Percentiles rank a stretch among this genome's conserved stretches.
Evolutionary conservation across 257 asterid species (phyloP).

Genomic region (Euphrasia confusa): DNA sequence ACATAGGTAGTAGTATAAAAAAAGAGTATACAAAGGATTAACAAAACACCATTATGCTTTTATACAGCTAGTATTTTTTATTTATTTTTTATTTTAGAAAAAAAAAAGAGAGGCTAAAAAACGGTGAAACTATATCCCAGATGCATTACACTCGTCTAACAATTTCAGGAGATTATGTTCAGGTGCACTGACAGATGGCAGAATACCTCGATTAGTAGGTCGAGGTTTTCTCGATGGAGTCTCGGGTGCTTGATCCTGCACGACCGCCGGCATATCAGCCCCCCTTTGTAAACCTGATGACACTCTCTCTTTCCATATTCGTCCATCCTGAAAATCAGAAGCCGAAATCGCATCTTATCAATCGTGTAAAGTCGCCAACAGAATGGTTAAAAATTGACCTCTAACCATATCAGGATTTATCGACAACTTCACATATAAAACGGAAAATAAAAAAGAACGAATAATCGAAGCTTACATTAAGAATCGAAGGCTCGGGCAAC

Average conservation of each 20-base stretch:
- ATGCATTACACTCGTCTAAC: slow-evolving; percentile 43
- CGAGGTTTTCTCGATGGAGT: slow-evolving; percentile 32
- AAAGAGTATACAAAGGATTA: too few species aligned
- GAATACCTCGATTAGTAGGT: slow-evolving; percentile 47
- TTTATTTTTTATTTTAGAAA: background rate
- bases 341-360: background rate
- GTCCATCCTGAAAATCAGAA: slow-evolving; percentile 58
- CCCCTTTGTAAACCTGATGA: slow-evolving; percentile 50
- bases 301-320: slow-evolving; percentile 94
- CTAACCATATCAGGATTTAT: background rate
- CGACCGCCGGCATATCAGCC: slow-evolving; percentile 41
- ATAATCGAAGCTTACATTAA: slow-evolving; percentile 48
- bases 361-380: background rate
- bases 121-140: slow-evolving; percentile 21
- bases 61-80: too few species aligned
- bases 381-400: background rate
- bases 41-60: too few species aligned
- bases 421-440: too few species aligned
- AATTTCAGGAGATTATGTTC: slow-evolving; percentile 42
- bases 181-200: slow-evolving; percentile 54
- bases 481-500: slow-evolving; percentile 80
- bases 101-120: too few species aligned
- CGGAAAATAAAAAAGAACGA: background rate
- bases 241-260: slow-evolving; percentile 44
- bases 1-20: too few species aligned